Evolutionary conservation across 2,329 filamentous ascomycete genomes (phyloP).

Genomic region (Knoxdaviesia capensis): DNA sequence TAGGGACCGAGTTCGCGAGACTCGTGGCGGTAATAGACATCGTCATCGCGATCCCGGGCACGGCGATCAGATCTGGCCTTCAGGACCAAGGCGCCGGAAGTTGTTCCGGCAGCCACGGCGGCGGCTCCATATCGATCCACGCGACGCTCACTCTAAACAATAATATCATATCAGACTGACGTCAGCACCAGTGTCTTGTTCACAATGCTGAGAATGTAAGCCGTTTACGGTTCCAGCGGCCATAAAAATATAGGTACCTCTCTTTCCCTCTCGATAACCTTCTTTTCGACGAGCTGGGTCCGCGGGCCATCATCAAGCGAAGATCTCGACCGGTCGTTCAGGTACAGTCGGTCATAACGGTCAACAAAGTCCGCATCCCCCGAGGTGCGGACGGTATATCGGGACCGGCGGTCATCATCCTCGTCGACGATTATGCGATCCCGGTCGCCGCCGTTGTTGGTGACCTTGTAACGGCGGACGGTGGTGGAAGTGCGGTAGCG

Average conservation of each 20-base stretch:
- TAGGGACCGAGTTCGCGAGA: slow-evolving; percentile 21
- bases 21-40: slow-evolving; percentile 30
- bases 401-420: slow-evolving; percentile 25
- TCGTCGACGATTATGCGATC: slow-evolving; percentile 19
- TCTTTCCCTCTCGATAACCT: too few species aligned
- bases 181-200: slow-evolving; percentile 34
- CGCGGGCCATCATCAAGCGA: slow-evolving; percentile 16
- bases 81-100: too few species aligned
- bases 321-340: slow-evolving; percentile 31
- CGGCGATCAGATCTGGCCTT: slow-evolving; percentile 9
- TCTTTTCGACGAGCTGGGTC: too few species aligned
- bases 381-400: slow-evolving; percentile 18
- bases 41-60: slow-evolving; percentile 18
- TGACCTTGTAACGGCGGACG: slow-evolving; percentile 32
- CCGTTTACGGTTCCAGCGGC: slow-evolving; percentile 24
- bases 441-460: slow-evolving; percentile 18
- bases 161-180: slow-evolving; percentile 37
- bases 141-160: slow-evolving; percentile 22
- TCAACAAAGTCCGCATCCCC: slow-evolving; percentile 13
- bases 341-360: neutral
- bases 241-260: slow-evolving; percentile 15
- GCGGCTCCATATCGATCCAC: slow-evolving; percentile 11
- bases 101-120: too few species aligned
- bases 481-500: slow-evolving; percentile 21
- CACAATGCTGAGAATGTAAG: slow-evolving; percentile 32